Conservation (phyloP, 75 land plant genomes). For the Pinus taeda region DNA sequence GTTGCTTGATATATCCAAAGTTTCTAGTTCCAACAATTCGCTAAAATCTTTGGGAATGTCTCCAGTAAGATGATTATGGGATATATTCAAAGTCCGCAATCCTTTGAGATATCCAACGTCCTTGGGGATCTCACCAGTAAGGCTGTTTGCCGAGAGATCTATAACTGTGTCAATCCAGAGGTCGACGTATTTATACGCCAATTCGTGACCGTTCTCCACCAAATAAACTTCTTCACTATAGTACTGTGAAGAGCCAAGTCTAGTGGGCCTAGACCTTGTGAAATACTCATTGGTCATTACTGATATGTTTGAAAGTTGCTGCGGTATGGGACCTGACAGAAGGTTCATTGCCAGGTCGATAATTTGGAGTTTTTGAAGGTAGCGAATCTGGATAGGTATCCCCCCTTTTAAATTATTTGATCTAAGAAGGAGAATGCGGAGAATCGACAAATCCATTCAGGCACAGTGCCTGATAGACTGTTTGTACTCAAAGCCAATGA, state of each 20-base stretch:
- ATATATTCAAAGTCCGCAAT: slow-evolving; percentile 43
- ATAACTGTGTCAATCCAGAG: slow-evolving; percentile 34
- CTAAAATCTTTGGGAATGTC: slow-evolving; percentile 41
- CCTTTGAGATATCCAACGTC: slow-evolving; percentile 30
- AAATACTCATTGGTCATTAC: slow-evolving; percentile 25
- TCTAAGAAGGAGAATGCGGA: slow-evolving; percentile 47
- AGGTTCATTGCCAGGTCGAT: slow-evolving; percentile 56
- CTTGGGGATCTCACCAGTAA: slow-evolving; percentile 44
- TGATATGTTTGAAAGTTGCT: slow-evolving; percentile 17
- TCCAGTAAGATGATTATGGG: slow-evolving; percentile 43
- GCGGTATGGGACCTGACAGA: slow-evolving; percentile 44
- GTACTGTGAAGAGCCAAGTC: not conserved
- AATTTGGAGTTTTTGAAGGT: slow-evolving; percentile 14
- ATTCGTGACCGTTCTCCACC: slow-evolving; percentile 38
- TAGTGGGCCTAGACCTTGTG: not conserved
- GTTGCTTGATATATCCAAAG: slow-evolving; percentile 63
- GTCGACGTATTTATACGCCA: slow-evolving; percentile 24
- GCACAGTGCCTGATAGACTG: slow-evolving; percentile 39
- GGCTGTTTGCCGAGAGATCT: slow-evolving; percentile 51
- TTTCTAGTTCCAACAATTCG: slow-evolving; percentile 34
- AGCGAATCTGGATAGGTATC: not conserved
- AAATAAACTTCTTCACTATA: slow-evolving; percentile 34
- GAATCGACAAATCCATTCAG: slow-evolving; percentile 31
- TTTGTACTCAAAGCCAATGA: slow-evolving; percentile 51
- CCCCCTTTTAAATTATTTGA: slow-evolving; percentile 48